Evolutionary conservation across 305 asterid genomes (phyloP).

Genomic region (Nicotiana rustica): DNA sequence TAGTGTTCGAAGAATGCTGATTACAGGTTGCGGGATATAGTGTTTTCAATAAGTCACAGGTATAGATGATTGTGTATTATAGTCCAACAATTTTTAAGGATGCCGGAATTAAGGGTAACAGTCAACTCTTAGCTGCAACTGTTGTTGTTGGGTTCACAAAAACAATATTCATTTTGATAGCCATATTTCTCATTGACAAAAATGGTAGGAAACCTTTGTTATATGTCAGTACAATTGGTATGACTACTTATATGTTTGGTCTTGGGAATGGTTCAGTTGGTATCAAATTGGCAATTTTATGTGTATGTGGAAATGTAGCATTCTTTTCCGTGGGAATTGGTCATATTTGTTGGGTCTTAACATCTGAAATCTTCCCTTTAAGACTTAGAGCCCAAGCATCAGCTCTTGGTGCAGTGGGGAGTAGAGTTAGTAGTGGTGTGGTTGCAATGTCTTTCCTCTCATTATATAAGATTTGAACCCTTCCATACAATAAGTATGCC

Average conservation of each 20-base stretch:
- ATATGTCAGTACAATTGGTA: constrained; percentile 62
- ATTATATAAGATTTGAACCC: background rate
- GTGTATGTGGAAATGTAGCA: constrained; percentile 71
- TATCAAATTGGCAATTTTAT: constrained; percentile 47
- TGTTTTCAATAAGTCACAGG: constrained; percentile 66
- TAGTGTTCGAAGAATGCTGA: constrained; percentile 58
- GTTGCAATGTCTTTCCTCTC: constrained; percentile 33
- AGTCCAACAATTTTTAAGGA: constrained; percentile 61
- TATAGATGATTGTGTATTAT: constrained; percentile 68
- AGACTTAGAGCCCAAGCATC: constrained; percentile 71
- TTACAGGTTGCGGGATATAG: constrained; percentile 70
- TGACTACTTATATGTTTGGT: constrained; percentile 58
- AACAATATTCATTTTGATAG: constrained; percentile 57
- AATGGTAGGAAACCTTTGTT: constrained; percentile 65
- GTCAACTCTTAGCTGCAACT: constrained; percentile 60
- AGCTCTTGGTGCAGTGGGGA: constrained; percentile 68
- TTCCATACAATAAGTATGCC: too few relatives aligned
- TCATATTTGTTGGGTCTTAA: constrained; percentile 67
- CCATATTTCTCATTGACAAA: constrained; percentile 60
- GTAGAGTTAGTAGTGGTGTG: constrained; percentile 52
- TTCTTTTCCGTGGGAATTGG: constrained; percentile 72
- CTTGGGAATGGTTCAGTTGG: constrained; percentile 43
- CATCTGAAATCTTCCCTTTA: constrained; percentile 65
- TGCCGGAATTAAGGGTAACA: constrained; percentile 59
- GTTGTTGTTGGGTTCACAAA: constrained; percentile 73